Conservation (phyloP, 768 basidiomycete species). For the Daedaleopsis sinensis region DNA sequence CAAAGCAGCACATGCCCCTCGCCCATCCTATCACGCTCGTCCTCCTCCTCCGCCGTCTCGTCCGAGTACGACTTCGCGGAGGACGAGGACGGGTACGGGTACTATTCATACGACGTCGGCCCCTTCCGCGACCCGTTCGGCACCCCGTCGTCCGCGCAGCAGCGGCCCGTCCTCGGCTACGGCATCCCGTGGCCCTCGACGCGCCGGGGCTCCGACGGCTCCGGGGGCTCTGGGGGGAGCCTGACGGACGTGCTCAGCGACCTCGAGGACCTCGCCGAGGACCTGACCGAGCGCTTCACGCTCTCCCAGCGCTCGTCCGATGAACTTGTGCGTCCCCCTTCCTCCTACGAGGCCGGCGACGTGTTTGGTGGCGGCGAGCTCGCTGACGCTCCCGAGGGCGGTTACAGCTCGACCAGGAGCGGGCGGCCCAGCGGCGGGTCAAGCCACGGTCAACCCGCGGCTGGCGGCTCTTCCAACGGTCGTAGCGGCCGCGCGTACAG, state of each 20-base stretch:
- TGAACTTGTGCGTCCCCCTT: neutral
- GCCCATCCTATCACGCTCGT: conserved; percentile 11
- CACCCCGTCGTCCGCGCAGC: neutral
- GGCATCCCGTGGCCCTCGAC: conserved; percentile 26
- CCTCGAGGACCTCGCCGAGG: conserved; percentile 18
- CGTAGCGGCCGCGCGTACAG: conserved; percentile 22
- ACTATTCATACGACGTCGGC: conserved; percentile 19
- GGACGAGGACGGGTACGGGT: conserved; percentile 11
- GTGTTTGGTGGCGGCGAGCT: conserved; percentile 9
- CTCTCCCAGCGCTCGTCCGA: neutral
- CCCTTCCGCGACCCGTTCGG: conserved; percentile 16
- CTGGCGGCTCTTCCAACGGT: conserved; percentile 14
- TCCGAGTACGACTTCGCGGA: conserved; percentile 24
- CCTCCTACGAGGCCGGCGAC: neutral
- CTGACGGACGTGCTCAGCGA: conserved; percentile 19
- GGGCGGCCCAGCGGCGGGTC: conserved; percentile 15
- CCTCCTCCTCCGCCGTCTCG: conserved; percentile 15
- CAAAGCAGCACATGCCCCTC: conserved; percentile 2
- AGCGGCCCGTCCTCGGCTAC: conserved; percentile 14
- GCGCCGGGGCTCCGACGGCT: conserved; percentile 10
- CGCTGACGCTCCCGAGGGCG: conserved; percentile 11
- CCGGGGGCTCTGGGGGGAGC: conserved; percentile 9
- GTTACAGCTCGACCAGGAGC: conserved; percentile 1
- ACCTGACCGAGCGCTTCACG: conserved; percentile 19
- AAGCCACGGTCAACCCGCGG: neutral